phyloP scores from a whole-genome alignment of 2,329 filamentous ascomycete genomes.

The Alternaria burnsii region DNA sequence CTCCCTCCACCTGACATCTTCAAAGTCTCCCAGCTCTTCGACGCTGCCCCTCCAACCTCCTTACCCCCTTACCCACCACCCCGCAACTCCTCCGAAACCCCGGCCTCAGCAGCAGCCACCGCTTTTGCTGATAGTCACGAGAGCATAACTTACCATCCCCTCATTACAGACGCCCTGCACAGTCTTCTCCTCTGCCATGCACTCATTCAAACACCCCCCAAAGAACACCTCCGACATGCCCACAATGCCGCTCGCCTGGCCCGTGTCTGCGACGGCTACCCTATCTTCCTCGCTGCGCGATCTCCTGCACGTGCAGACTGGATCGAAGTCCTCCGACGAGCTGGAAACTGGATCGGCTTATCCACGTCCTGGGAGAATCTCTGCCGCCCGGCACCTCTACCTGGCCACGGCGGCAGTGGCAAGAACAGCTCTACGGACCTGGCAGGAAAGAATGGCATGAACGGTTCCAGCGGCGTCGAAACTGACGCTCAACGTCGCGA shows the following conservation, averaged over 20 bases:
- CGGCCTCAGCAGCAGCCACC: conserved; percentile 45
- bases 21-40: conserved; percentile 73
- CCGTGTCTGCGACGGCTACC: conserved; percentile 79
- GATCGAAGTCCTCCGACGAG: conserved; percentile 75
- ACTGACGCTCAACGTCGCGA: conserved; percentile 66
- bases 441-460: conserved; percentile 2
- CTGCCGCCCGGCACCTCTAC: conserved; percentile 62
- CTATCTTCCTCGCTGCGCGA: conserved; percentile 77
- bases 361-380: conserved; percentile 73
- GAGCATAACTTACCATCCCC: conserved; percentile 79
- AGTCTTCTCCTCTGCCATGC: conserved; percentile 79
- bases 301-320: conserved; percentile 80
- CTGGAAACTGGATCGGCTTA: conserved; percentile 75
- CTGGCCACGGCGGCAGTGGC: conserved; percentile 32
- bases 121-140: conserved; percentile 63
- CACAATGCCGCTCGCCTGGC: conserved; percentile 81
- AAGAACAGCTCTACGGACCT: conserved; percentile 8
- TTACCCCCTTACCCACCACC: conserved; percentile 71
- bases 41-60: conserved; percentile 69
- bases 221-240: conserved; percentile 80
- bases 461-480: conserved; percentile 36
- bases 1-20: conserved; percentile 62
- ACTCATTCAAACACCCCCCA: conserved; percentile 79
- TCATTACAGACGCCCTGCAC: conserved; percentile 81
- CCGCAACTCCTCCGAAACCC: conserved; percentile 39